phyloP scores from a whole-genome alignment of 2,329 filamentous ascomycete species.

The Zelopaecilomyces penicillatus region DNA sequence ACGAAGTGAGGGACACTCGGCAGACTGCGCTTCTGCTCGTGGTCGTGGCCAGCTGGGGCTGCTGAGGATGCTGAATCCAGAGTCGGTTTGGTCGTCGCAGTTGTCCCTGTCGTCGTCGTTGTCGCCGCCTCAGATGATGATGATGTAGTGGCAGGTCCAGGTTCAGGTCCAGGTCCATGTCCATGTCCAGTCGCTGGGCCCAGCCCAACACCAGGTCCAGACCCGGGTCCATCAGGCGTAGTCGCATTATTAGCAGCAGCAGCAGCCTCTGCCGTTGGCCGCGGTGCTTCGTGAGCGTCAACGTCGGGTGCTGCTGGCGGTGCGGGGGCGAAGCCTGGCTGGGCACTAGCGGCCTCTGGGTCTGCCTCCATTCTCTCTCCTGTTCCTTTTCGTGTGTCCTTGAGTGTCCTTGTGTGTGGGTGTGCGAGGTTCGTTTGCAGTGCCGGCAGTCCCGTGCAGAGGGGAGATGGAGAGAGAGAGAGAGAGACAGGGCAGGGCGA shows the following conservation, averaged over 20 bases:
- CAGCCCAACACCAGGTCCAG: not conserved
- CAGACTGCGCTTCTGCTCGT: constrained; percentile 5
- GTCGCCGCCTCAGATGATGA: not conserved
- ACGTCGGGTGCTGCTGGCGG: not conserved
- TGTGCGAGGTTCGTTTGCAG: no score
- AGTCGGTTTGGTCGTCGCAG: constrained; percentile 8
- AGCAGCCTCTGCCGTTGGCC: no score
- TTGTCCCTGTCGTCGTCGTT: constrained; percentile 6
- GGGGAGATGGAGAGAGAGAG: no score
- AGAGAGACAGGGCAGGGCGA: no score
- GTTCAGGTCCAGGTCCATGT: not conserved
- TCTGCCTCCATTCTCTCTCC: constrained; percentile 19
- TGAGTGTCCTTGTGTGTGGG: no score
- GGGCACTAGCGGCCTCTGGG: constrained; percentile 11
- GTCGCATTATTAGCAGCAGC: no score
- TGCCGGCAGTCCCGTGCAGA: no score
- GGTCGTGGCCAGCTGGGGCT: constrained; percentile 3
- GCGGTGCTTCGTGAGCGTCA: no score
- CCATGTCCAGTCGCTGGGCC: not conserved
- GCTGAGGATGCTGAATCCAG: constrained; percentile 3
- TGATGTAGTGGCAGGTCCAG: not conserved
- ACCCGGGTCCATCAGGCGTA: not conserved
- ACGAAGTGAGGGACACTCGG: constrained; percentile 44
- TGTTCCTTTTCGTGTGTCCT: no score
- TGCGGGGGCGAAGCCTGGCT: constrained; percentile 6